Evolutionary conservation across 305 asterid species (phyloP).

Genomic region (Fraxinus paxiana): DNA sequence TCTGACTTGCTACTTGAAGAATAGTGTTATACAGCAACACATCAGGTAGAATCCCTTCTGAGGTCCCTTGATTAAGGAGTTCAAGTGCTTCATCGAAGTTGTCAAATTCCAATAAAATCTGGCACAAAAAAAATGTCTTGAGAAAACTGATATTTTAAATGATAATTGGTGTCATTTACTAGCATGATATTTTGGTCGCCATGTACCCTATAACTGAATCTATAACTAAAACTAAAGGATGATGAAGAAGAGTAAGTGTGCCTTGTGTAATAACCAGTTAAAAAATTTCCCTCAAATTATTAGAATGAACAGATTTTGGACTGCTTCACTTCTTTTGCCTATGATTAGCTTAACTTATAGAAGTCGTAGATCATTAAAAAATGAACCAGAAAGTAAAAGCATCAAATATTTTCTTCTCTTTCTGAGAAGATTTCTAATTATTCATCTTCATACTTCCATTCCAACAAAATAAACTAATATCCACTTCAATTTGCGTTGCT

Average conservation of each 20-base stretch:
- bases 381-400: not conserved
- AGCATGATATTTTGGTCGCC: not conserved
- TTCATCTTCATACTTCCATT: not conserved
- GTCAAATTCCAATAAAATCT: conserved; percentile 49
- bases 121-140: conserved; percentile 18
- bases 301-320: not conserved
- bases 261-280: not conserved
- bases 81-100: conserved; percentile 54
- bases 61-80: conserved; percentile 42
- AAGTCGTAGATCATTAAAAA: not conserved
- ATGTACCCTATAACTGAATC: not conserved
- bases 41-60: conserved; percentile 59
- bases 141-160: conserved; percentile 8
- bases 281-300: not conserved
- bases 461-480: not conserved
- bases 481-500: not conserved
- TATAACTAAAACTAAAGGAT: not conserved
- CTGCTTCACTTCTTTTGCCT: not conserved
- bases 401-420: not conserved
- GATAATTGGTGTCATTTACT: not conserved
- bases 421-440: not conserved
- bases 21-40: conserved; percentile 55
- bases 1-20: conserved; percentile 55
- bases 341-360: not conserved
- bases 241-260: not conserved